phyloP scores from a whole-genome alignment of 208 protist genomes.

The Leishmania martiniquensis region DNA sequence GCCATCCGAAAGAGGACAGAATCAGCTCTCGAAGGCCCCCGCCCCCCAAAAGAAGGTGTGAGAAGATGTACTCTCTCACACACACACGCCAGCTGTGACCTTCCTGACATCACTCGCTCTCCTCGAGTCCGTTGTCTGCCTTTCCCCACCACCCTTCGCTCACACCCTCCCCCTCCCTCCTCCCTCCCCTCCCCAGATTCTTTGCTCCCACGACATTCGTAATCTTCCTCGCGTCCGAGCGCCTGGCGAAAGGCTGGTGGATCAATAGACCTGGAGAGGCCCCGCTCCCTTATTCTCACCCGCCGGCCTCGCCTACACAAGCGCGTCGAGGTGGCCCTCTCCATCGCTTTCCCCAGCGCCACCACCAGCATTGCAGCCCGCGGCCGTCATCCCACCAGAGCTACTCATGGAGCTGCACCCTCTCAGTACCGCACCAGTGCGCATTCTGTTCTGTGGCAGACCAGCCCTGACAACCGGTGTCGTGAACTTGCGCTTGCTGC shows the following conservation, averaged over 20 bases:
- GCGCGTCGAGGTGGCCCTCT: neutral
- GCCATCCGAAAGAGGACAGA: neutral
- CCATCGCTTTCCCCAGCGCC: neutral
- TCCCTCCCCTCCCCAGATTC: too few species aligned
- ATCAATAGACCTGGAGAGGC: too few species aligned
- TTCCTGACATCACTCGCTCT: neutral
- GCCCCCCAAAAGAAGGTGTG: neutral
- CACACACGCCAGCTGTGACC: neutral
- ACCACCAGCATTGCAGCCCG: neutral
- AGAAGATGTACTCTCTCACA: neutral
- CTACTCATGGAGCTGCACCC: constrained; percentile 2
- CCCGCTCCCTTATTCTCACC: too few species aligned
- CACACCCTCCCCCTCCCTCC: neutral
- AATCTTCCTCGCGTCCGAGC: too few species aligned
- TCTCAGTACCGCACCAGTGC: constrained; percentile 4
- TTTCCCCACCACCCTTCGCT: neutral
- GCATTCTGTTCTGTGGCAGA: constrained; percentile 55
- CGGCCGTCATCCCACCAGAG: neutral
- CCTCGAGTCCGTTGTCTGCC: neutral
- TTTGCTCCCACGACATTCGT: too few species aligned
- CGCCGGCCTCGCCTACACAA: neutral
- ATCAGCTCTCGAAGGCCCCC: neutral
- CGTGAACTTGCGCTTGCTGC: constrained; percentile 57
- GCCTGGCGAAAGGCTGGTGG: too few species aligned
- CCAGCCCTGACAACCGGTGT: constrained; percentile 63